These are phyloP conservation scores for Linnemannia exigua DNA, from an alignment of 192 early-diverging fungal species.

Conservation along the genomic window DNA sequence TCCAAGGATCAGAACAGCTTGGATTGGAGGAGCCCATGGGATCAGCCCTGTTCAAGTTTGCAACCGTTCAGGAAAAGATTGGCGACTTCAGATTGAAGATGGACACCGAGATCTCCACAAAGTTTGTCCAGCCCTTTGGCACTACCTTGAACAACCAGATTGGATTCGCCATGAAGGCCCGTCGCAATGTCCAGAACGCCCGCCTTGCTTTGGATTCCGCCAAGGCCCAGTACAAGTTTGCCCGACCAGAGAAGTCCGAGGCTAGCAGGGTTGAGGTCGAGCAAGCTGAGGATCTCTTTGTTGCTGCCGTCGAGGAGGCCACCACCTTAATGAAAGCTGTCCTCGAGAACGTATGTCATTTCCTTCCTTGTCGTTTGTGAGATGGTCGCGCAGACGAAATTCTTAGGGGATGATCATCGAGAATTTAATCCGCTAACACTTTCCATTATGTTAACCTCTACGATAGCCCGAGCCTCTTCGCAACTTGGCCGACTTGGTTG, in stretches of 20 bases:
- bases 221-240: slow-evolving; percentile 83
- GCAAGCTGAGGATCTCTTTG: slow-evolving; percentile 95
- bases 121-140: slow-evolving; percentile 84
- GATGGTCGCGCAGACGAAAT: not conserved
- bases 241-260: slow-evolving; percentile 79
- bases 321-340: slow-evolving; percentile 95
- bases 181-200: slow-evolving; percentile 85
- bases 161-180: slow-evolving; percentile 86
- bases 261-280: slow-evolving; percentile 87
- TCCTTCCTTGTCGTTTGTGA: not conserved
- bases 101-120: slow-evolving; percentile 78
- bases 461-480: slow-evolving; percentile 85
- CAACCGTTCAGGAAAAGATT: slow-evolving; percentile 86
- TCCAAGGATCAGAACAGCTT: slow-evolving; percentile 74
- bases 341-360: slow-evolving; percentile 79
- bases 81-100: slow-evolving; percentile 83
- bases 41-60: slow-evolving; percentile 89
- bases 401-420: not conserved
- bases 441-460: not conserved
- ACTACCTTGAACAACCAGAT: slow-evolving; percentile 81
- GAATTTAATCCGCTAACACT: not conserved
- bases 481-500: slow-evolving; percentile 88
- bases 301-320: slow-evolving; percentile 94
- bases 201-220: slow-evolving; percentile 91
- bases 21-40: slow-evolving; percentile 90